Evolutionary conservation across 1,139 yeast genomes (phyloP), one percentile per base, ranked within the genome.

Genomic region (Taphrina deformans): DNA sequence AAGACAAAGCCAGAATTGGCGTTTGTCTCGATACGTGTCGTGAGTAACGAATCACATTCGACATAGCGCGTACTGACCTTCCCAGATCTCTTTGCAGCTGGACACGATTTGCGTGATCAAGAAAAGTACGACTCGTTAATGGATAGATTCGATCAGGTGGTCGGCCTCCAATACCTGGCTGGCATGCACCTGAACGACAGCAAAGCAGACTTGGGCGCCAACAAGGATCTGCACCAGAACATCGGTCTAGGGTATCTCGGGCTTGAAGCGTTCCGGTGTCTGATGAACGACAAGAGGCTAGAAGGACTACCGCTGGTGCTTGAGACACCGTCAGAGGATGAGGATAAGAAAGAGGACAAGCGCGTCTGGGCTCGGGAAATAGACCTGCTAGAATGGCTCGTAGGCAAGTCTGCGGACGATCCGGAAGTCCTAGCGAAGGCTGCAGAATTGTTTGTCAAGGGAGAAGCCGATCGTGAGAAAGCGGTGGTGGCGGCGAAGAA

Each of bases 131-230:
- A 81, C 24, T 78, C 77, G 56, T 91, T 93, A 74, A 88, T 97
- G 93, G 73, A 76, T 6, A 77, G 84, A 53, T 93, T 89, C 74
- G 97, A 91, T 71, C 75, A 79, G 2, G 79, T 82, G 7, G 80
- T 93, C 27, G 99, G 99, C 0, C 78, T 83, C 71, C 77, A 89
- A 70, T 91, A 88, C 74, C 79, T 93, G 55, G 78, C 85, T 41
- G 93, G 96, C 0, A 82, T 93, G 65, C 99, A 93, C 76, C 77
- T 93, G 66, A 93, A 93, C 73, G 99, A 93, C 73, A 92, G 98
- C 10, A 92, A 93, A 76, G 96, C 96, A 2, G 98, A 98, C 0
- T 75, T 89, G 60, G 95, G 88, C 3, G 93, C 96, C 40, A 90
- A 89, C 72, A 81, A 96, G 69, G 99, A 93, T 75, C 81, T 93